Conservation (phyloP, 1,284 basidiomycete species). For the Chalciporus sp. region DNA sequence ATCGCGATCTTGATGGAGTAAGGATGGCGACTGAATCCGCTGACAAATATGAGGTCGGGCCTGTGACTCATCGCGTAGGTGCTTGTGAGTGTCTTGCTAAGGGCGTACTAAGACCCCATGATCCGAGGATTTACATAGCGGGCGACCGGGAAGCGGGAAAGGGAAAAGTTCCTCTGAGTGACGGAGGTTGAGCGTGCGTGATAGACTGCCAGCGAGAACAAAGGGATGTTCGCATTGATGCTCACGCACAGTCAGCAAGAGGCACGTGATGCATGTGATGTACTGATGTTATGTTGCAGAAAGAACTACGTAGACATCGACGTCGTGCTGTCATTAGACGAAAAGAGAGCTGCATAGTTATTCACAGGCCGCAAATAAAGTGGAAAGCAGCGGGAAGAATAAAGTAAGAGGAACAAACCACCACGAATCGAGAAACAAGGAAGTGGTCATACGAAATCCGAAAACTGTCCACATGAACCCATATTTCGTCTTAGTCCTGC, state of each 20-base stretch:
- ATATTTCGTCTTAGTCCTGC: slow-evolving; percentile 36
- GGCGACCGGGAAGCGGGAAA: no score
- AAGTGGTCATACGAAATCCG: slow-evolving; percentile 18
- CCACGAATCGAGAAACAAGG: background rate
- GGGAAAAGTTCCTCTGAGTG: no score
- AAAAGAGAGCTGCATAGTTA: slow-evolving; percentile 26
- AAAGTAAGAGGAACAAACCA: slow-evolving; percentile 25
- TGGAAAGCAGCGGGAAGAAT: slow-evolving; percentile 15
- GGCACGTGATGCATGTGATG: background rate
- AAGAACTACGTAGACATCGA: background rate
- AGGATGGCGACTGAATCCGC: slow-evolving; percentile 2
- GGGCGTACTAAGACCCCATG: no score
- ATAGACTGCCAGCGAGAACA: no score
- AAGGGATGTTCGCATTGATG: no score
- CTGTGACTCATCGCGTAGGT: background rate
- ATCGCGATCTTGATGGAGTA: background rate
- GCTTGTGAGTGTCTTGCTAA: no score
- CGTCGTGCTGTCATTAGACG: slow-evolving; percentile 18
- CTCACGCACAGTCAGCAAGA: no score
- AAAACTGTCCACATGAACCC: slow-evolving; percentile 18
- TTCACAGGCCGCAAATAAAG: slow-evolving; percentile 26
- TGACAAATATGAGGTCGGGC: slow-evolving; percentile 20
- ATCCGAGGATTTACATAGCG: no score
- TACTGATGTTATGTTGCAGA: background rate
- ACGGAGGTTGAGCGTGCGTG: no score